These are phyloP conservation scores for Pythium vanterpoolii DNA, from an alignment of 352 stramenopile genomes.

Conservation along the genomic window DNA sequence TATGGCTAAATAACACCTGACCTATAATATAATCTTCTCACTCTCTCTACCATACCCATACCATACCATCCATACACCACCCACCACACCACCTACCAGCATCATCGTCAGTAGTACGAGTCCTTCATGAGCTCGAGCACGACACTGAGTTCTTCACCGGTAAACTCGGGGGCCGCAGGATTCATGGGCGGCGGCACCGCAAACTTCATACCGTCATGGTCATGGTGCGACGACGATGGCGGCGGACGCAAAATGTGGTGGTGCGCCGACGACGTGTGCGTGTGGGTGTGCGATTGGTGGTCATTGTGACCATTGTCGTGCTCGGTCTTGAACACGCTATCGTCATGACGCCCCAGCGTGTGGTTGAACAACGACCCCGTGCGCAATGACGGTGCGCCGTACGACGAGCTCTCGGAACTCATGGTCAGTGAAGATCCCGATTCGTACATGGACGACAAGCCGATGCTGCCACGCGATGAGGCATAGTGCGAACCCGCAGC, in stretches of 20 bases:
- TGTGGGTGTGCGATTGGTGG: conserved; percentile 25
- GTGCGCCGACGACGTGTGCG: conserved; percentile 18
- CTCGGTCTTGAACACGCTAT: conserved; percentile 24
- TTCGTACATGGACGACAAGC: conserved; percentile 20
- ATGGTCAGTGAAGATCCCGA: conserved; percentile 17
- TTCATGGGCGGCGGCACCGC: conserved; percentile 61
- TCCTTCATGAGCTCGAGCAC: conserved; percentile 84
- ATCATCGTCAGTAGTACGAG: conserved; percentile 35
- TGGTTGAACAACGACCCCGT: conserved; percentile 16
- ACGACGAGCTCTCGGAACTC: conserved; percentile 23
- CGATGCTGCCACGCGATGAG: conserved; percentile 1
- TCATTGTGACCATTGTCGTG: conserved; percentile 25
- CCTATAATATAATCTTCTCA: conserved; percentile 16
- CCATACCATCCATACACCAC: conserved; percentile 1
- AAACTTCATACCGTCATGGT: conserved; percentile 50
- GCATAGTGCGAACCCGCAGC: conserved; percentile 9
- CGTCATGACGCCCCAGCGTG: conserved; percentile 19
- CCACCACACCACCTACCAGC: not conserved
- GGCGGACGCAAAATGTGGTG: conserved; percentile 62
- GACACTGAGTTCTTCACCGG: conserved; percentile 70
- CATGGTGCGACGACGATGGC: conserved; percentile 23
- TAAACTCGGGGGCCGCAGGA: conserved; percentile 64
- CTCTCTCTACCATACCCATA: not conserved
- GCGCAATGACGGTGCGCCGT: conserved; percentile 3
- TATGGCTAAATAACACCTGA: conserved; percentile 15